Percentiles rank a stretch among this genome's conserved stretches.
phyloP scores from a whole-genome alignment of 2,329 filamentous ascomycete species.

The Tolypocladium inflatum region DNA sequence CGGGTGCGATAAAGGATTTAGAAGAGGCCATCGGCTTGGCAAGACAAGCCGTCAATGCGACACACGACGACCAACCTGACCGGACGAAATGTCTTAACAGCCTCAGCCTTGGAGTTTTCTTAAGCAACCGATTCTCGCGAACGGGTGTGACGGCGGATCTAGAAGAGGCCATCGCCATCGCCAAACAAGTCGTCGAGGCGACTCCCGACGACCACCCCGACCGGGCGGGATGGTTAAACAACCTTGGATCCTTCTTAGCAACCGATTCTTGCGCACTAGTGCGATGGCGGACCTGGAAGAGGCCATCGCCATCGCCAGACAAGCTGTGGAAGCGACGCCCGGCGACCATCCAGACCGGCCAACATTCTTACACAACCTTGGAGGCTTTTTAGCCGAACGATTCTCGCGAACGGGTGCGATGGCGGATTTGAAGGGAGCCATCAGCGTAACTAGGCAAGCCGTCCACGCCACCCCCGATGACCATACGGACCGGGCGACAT shows the following conservation, averaged over 20 bases:
- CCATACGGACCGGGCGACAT: background rate
- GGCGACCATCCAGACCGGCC: background rate
- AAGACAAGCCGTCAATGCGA: too few species aligned
- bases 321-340: background rate
- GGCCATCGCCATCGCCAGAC: background rate
- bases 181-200: background rate
- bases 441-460: background rate
- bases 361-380: too few species aligned
- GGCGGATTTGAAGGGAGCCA: background rate
- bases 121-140: too few species aligned
- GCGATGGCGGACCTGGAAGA: background rate
- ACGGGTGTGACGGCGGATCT: background rate
- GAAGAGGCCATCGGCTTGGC: too few species aligned
- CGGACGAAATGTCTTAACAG: too few species aligned
- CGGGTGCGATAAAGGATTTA: too few species aligned
- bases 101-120: too few species aligned
- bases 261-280: background rate
- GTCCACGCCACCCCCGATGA: background rate
- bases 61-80: too few species aligned
- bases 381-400: too few species aligned
- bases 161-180: background rate
- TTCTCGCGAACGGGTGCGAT: too few species aligned
- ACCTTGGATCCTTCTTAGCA: background rate
- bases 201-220: background rate
- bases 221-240: background rate